These are phyloP conservation scores for Sarcodon aspratus DNA, from an alignment of 768 basidiomycete species.

Conservation along the genomic window DNA sequence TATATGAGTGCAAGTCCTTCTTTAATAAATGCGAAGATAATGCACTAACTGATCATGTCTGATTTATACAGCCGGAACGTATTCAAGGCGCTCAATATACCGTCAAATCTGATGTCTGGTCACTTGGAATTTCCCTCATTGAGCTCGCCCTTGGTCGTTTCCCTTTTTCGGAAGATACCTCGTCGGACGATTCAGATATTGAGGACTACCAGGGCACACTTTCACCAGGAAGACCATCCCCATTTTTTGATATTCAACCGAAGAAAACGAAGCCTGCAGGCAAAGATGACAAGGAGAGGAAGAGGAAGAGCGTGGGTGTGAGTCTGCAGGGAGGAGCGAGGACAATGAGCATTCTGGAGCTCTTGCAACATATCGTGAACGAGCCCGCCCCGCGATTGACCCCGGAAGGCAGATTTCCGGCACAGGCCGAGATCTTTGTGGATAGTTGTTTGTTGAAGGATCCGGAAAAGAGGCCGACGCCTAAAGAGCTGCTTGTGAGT, in stretches of 20 bases:
- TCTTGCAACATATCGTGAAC: slow-evolving; percentile 97
- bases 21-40: slow-evolving; percentile 5
- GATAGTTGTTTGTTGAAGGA: slow-evolving; percentile 89
- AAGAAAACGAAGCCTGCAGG: slow-evolving; percentile 15
- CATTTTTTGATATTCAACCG: slow-evolving; percentile 30
- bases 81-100: slow-evolving; percentile 98
- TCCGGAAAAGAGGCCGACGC: slow-evolving; percentile 70
- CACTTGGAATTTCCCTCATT: slow-evolving; percentile 91
- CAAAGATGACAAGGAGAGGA: slow-evolving; percentile 56
- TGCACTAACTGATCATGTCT: slow-evolving; percentile 4
- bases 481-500: slow-evolving; percentile 78
- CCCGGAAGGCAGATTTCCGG: slow-evolving; percentile 61
- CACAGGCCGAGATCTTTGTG: slow-evolving; percentile 73
- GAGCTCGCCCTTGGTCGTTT: slow-evolving; percentile 96
- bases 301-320: slow-evolving; percentile 85
- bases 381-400: slow-evolving; percentile 89
- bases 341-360: slow-evolving; percentile 97
- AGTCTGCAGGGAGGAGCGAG: slow-evolving; percentile 88
- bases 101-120: slow-evolving; percentile 99
- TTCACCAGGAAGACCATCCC: slow-evolving; percentile 56
- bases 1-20: slow-evolving; percentile 88
- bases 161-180: slow-evolving; percentile 76
- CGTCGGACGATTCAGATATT: slow-evolving; percentile 62
- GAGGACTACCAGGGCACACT: slow-evolving; percentile 77
- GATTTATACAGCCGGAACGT: slow-evolving; percentile 73